Percentiles rank a stretch among this genome's conserved stretches.
phyloP scores from a whole-genome alignment of 495 filamentous ascomycete genomes.

The Friedmanniomyces endolithicus region DNA sequence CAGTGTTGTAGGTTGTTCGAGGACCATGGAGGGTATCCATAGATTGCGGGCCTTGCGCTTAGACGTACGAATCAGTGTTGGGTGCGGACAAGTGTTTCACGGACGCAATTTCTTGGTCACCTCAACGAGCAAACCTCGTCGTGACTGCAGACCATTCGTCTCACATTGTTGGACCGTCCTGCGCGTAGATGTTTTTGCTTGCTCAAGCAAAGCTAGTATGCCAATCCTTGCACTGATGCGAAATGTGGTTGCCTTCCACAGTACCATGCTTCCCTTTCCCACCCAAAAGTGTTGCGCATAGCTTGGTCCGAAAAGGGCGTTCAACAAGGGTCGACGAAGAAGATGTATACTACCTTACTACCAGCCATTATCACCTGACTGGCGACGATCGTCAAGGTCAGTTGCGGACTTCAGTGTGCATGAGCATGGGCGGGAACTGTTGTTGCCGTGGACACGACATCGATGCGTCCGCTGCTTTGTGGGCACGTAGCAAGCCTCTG shows the following conservation, averaged over 20 bases:
- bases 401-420: no score
- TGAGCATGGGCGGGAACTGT: slow-evolving; percentile 15
- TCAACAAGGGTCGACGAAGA: background rate
- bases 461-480: no score
- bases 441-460: slow-evolving; percentile 19
- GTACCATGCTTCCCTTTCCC: background rate
- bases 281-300: background rate
- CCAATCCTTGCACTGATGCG: slow-evolving; percentile 16
- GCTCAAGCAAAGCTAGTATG: background rate
- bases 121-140: no score
- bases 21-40: background rate
- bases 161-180: background rate
- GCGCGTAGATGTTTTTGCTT: background rate
- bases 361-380: background rate
- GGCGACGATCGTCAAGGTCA: no score
- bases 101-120: no score
- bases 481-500: no score
- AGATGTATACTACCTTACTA: background rate
- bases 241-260: slow-evolving; percentile 19
- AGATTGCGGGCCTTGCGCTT: no score
- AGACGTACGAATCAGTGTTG: background rate
- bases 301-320: background rate
- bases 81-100: no score
- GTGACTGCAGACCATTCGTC: background rate
- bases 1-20: background rate